phyloP scores from a whole-genome alignment of 2,329 filamentous ascomycete species.

The Penicillium sp. region DNA sequence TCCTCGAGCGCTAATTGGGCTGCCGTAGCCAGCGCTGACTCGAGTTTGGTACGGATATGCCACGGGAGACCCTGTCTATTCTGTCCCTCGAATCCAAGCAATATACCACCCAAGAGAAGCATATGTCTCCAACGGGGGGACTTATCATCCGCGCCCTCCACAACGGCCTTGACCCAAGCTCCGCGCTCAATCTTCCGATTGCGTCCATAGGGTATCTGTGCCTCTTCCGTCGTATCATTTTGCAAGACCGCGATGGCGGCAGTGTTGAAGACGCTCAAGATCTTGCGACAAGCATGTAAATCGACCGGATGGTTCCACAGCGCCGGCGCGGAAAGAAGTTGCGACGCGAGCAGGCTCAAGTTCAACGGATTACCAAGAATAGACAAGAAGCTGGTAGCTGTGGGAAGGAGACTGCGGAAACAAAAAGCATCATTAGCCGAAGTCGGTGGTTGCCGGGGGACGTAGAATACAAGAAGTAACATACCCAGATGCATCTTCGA shows the following conservation, averaged over 20 bases:
- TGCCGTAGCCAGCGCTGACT: conserved; percentile 68
- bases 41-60: conserved; percentile 62
- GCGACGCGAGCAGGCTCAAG: conserved; percentile 56
- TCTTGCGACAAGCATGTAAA: conserved; percentile 52
- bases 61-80: conserved; percentile 61
- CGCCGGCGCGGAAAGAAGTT: conserved; percentile 55
- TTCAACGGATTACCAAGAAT: conserved; percentile 59
- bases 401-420: conserved; percentile 49
- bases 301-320: conserved; percentile 56
- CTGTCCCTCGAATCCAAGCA: conserved; percentile 69
- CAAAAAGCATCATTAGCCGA: conserved; percentile 8
- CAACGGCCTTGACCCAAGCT: conserved; percentile 57
- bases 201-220: conserved; percentile 32
- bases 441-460: conserved; percentile 8
- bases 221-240: conserved; percentile 40
- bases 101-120: conserved; percentile 70
- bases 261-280: conserved; percentile 59
- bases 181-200: conserved; percentile 53
- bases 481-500: conserved; percentile 58
- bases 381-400: conserved; percentile 45
- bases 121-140: conserved; percentile 75
- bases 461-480: conserved; percentile 10
- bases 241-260: conserved; percentile 53
- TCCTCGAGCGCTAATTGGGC: conserved; percentile 68
- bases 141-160: conserved; percentile 57